These are phyloP conservation scores for Microcyclosporella mali DNA, from an alignment of 2,329 filamentous ascomycete genomes.

Conservation along the genomic window DNA sequence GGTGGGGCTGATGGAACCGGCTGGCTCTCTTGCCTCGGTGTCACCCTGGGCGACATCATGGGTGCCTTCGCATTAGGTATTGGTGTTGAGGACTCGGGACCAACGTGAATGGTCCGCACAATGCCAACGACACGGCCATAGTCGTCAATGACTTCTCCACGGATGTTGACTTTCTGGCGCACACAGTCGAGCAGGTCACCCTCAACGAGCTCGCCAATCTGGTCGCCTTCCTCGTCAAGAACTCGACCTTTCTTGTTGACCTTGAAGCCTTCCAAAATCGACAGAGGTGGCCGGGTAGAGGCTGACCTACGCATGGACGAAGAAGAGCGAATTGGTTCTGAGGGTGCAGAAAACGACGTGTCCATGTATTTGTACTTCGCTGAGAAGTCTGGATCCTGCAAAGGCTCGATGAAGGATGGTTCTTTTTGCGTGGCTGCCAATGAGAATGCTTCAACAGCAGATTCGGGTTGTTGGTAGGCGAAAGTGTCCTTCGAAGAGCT, in stretches of 20 bases:
- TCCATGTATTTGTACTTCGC: neutral
- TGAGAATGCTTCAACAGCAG: too few species aligned
- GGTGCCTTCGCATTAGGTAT: too few species aligned
- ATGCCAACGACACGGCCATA: conserved; percentile 41
- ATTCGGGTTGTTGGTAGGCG: neutral
- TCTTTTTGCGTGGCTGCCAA: conserved; percentile 1
- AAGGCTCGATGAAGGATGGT: too few species aligned
- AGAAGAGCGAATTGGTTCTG: neutral
- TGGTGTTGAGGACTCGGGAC: too few species aligned
- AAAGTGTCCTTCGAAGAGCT: neutral
- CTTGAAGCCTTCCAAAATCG: conserved; percentile 45
- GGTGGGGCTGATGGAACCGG: too few species aligned
- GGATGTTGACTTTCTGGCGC: conserved; percentile 42
- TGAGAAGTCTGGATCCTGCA: neutral
- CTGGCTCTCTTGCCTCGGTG: too few species aligned
- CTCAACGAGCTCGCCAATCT: conserved; percentile 43
- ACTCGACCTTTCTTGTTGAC: conserved; percentile 51
- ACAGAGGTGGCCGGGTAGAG: conserved; percentile 32
- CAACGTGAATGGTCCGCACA: conserved; percentile 12
- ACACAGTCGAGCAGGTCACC: conserved; percentile 41
- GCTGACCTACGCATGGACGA: neutral
- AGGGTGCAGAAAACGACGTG: neutral
- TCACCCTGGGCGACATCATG: too few species aligned
- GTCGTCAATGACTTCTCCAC: conserved; percentile 44
- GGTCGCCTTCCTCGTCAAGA: conserved; percentile 43